Base-by-base conservation (phyloP, 2,329 filamentous ascomycete species). In the Ceratocystis diversiconidia region DNA sequence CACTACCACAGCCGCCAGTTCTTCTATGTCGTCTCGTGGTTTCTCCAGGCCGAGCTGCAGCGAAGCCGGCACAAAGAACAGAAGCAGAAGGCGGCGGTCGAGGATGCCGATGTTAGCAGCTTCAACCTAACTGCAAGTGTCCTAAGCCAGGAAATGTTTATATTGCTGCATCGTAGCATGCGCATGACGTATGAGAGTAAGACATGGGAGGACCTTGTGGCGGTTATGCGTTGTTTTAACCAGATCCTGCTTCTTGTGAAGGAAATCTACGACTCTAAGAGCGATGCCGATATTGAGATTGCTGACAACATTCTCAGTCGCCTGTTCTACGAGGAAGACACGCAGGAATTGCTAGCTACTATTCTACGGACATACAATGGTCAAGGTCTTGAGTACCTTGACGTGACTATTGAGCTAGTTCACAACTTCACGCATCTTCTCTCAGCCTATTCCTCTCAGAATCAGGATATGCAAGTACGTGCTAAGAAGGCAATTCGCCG, bases 241-340 rank as follows among this genome's bases (percentile, higher is more conserved):
- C 92, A 97, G 72, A 94, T 97, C 69, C 79, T 96, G 22, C 80
- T 96, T 30, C 96, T 92, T 0, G 88, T 97, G 1, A 91, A 96
- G 71, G 90, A 95, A 68, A 97, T 99, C 92, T 80, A 86, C 1
- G 85, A 88, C 60, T 94, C 90, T 0, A 81, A 83, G 0, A 82
- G 89, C 36, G 92, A 96, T 69, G 92, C 96, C n/a, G 90, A 99
- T 70, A 88, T 95, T 72, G 94, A 97, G 71, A 97, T 99, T 73
- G 92, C 94, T 0, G 92, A 99, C 73, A 99, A 99, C 70, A 96
- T 95, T 12, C 84, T 96, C 63, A 95, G 88, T 71, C 89, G 92
- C 68, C 90, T 99, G n/a, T 99, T 99, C 74, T 99, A 99, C 76
- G 94, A 99, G 75, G 91, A 97, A 72, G 84, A 89, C 0, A 96